phyloP scores from a whole-genome alignment of 257 asterid species.

The Ophiorrhiza pumila region DNA sequence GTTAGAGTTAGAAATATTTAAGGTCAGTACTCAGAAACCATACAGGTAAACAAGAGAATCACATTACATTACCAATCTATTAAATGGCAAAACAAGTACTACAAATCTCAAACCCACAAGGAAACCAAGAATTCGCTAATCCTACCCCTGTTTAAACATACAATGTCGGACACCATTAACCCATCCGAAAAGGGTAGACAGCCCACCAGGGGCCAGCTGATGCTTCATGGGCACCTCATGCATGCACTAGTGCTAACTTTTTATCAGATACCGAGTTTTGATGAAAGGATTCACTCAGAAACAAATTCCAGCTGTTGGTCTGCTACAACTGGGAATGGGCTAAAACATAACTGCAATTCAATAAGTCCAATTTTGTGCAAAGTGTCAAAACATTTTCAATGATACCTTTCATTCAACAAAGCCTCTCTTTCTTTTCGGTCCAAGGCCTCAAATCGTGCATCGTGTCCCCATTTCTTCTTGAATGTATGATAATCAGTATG shows the following conservation, averaged over 20 bases:
- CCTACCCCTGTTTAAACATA: background rate
- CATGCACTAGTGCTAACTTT: background rate
- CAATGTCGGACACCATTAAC: background rate
- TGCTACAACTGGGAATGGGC: background rate
- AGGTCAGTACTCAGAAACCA: background rate
- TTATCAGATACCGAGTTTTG: background rate
- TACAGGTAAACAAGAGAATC: too few relatives aligned
- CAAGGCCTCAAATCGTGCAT: slow-evolving; percentile 76
- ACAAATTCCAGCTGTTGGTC: background rate
- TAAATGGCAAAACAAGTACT: background rate
- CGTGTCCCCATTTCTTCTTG: slow-evolving; percentile 86
- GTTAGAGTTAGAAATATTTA: background rate
- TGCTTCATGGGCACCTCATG: background rate
- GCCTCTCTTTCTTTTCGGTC: slow-evolving; percentile 81
- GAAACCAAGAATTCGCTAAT: too few relatives aligned
- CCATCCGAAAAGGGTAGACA: background rate
- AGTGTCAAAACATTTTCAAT: background rate
- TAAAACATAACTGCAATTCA: background rate
- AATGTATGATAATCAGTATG: slow-evolving; percentile 76
- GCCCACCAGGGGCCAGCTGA: background rate
- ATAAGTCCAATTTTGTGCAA: background rate
- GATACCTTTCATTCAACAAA: slow-evolving; percentile 91
- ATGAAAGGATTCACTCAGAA: background rate
- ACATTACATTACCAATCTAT: too few relatives aligned
- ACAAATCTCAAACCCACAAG: too few relatives aligned